Evolutionary conservation across 208 protist genomes (phyloP).

Genomic region (Leishmania amazonensis): DNA sequence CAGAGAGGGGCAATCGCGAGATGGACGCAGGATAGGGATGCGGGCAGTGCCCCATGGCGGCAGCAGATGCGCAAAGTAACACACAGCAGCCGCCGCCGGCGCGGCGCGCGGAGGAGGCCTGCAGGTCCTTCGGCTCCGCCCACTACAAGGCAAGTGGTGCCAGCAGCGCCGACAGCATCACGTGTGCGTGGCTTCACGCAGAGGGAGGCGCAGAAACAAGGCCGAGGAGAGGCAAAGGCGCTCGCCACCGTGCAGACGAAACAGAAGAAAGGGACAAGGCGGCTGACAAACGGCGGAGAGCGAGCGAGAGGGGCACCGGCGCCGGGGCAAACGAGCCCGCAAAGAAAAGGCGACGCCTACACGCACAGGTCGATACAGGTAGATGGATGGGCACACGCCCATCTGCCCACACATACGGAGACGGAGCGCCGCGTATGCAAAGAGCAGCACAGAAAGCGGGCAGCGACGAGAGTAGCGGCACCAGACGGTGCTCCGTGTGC

Average conservation of each 20-base stretch:
- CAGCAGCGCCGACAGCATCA: neutral
- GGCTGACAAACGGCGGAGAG: neutral
- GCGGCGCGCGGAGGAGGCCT: neutral
- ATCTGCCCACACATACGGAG: too few species aligned
- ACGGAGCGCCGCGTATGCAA: too few species aligned
- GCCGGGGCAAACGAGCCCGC: neutral
- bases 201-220: neutral
- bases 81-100: neutral
- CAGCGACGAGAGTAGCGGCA: constrained; percentile 6
- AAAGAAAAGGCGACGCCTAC: too few species aligned
- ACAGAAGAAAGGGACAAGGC: neutral
- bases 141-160: neutral
- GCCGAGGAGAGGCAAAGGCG: neutral
- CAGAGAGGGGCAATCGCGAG: too few species aligned
- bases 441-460: neutral
- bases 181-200: neutral
- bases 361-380: too few species aligned
- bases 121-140: neutral
- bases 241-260: neutral
- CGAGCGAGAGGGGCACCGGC: neutral
- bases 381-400: too few species aligned
- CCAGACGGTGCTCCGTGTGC: neutral
- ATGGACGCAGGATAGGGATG: neutral
- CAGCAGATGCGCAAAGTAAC: neutral
- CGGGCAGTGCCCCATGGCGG: neutral